These are phyloP conservation scores for Silene uniflora DNA, from an alignment of 148 eudicot genomes.

Conservation along the genomic window DNA sequence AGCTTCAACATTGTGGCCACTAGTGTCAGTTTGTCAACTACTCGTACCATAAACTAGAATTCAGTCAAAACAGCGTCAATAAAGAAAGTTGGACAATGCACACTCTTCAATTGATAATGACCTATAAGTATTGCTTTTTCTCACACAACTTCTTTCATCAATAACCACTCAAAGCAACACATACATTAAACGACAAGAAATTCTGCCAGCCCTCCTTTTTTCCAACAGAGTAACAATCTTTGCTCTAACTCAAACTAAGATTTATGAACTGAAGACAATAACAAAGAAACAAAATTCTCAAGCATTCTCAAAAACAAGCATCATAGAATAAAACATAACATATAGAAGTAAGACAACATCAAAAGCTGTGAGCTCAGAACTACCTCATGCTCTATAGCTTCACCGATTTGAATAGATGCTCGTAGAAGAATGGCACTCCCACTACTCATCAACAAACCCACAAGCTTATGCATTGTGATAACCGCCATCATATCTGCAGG, in stretches of 20 bases:
- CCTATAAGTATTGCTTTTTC: not conserved
- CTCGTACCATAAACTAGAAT: too few species aligned
- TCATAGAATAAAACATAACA: not conserved
- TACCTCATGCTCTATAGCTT: constrained; percentile 92
- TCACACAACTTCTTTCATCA: not conserved
- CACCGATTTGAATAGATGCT: constrained; percentile 74
- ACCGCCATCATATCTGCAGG: constrained; percentile 97
- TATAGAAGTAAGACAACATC: not conserved
- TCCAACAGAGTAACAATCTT: not conserved
- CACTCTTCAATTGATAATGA: not conserved
- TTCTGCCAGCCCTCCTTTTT: not conserved
- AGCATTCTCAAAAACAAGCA: not conserved
- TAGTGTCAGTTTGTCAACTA: not conserved
- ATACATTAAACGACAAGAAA: not conserved
- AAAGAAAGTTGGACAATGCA: not conserved
- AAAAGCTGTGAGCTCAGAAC: constrained; percentile 3
- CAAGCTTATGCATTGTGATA: constrained; percentile 89
- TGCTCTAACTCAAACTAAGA: too few species aligned
- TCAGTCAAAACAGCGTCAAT: not conserved
- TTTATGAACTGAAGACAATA: too few species aligned
- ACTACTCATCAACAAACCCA: constrained; percentile 77
- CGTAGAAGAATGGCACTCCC: constrained; percentile 66
- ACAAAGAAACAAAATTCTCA: not conserved
- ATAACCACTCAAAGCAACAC: not conserved
- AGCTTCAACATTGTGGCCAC: not conserved